Evolutionary conservation across 495 filamentous ascomycete species (phyloP).

Genomic region (Lasiosphaeria ovina): DNA sequence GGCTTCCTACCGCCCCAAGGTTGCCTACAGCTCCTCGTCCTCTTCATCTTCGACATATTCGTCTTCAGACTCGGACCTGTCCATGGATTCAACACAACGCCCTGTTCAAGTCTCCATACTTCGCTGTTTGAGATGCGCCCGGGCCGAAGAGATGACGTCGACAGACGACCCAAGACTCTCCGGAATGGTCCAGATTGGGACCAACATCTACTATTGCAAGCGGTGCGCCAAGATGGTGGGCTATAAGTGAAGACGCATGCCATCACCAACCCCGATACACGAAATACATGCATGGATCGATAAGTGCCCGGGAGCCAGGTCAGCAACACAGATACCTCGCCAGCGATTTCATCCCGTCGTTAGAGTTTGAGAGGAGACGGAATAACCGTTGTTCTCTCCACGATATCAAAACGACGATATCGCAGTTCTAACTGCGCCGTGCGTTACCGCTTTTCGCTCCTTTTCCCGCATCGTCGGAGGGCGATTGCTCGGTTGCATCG

Average conservation of each 20-base stretch:
- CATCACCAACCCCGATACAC: neutral
- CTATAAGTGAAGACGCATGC: constrained; percentile 53
- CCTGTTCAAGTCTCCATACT: constrained; percentile 50
- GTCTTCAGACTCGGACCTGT: constrained; percentile 43
- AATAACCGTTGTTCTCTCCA: too few species aligned
- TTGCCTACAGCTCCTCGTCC: constrained; percentile 40
- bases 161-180: constrained; percentile 51
- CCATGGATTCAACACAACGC: constrained; percentile 45
- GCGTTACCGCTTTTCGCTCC: too few species aligned
- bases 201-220: constrained; percentile 77
- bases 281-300: neutral
- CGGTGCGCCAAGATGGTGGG: constrained; percentile 72
- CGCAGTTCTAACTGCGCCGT: too few species aligned
- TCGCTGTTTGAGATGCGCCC: constrained; percentile 56
- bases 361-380: too few species aligned
- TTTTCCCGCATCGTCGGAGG: too few species aligned
- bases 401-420: too few species aligned
- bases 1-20: constrained; percentile 36
- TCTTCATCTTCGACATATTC: constrained; percentile 32
- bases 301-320: neutral
- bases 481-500: too few species aligned
- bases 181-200: constrained; percentile 67
- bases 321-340: neutral
- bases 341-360: neutral
- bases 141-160: constrained; percentile 52